Evolutionary conservation across 176 grass and related monocot species (phyloP).

Genomic region (Oryza longistaminata): DNA sequence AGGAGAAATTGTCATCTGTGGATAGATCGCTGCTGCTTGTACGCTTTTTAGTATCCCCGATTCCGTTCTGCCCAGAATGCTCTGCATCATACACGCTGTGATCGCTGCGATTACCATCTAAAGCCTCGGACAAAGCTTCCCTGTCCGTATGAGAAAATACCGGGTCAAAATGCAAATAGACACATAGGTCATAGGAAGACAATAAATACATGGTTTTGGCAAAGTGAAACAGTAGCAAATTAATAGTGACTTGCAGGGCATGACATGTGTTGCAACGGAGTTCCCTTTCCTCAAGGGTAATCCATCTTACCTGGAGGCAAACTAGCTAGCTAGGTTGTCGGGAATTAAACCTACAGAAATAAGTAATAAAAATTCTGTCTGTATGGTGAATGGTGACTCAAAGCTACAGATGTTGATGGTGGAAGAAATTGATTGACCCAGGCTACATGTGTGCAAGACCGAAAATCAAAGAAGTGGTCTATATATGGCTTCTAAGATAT

Average conservation of each 20-base stretch:
- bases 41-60: conserved; percentile 13
- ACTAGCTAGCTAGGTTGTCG: neutral
- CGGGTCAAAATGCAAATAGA: neutral
- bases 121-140: conserved; percentile 29
- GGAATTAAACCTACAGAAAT: neutral
- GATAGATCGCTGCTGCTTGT: conserved; percentile 15
- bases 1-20: conserved; percentile 34
- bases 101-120: conserved; percentile 18
- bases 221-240: neutral
- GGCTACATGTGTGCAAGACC: neutral
- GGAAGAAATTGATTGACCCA: neutral
- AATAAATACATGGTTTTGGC: neutral
- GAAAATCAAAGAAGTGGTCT: neutral
- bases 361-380: neutral
- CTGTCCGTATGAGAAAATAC: conserved; percentile 20
- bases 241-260: neutral
- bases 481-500: neutral
- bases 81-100: neutral
- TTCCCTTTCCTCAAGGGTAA: neutral
- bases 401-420: neutral
- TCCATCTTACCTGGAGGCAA: neutral
- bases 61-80: conserved; percentile 7
- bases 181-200: neutral
- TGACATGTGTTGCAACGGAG: neutral
- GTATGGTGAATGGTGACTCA: neutral